Conservation (phyloP, 768 basidiomycete genomes). For the Boletus rubroflammeus region DNA sequence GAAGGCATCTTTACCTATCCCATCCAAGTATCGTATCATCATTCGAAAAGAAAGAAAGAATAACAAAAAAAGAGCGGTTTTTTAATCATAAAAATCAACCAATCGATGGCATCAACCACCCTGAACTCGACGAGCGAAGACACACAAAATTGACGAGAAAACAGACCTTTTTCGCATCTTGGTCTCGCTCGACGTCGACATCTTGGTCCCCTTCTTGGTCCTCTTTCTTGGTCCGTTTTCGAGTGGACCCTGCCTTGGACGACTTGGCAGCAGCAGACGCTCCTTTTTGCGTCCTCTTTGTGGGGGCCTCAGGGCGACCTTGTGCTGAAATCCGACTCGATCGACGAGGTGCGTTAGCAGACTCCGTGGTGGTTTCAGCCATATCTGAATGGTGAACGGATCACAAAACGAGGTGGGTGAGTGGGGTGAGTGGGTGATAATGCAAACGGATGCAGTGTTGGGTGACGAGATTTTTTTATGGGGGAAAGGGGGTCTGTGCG, state of each 20-base stretch:
- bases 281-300: slow-evolving; percentile 15
- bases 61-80: neutral
- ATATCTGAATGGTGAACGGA: neutral
- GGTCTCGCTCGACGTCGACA: slow-evolving; percentile 8
- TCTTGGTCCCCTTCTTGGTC: slow-evolving; percentile 20
- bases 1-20: slow-evolving; percentile 20
- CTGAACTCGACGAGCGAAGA: neutral
- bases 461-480: slow-evolving; percentile 10
- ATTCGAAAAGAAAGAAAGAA: neutral
- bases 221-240: slow-evolving; percentile 35
- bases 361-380: slow-evolving; percentile 8
- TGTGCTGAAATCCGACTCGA: slow-evolving; percentile 55
- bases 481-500: slow-evolving; percentile 20
- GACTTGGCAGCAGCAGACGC: slow-evolving; percentile 17
- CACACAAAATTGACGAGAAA: too few relatives aligned
- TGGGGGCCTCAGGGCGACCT: slow-evolving; percentile 35
- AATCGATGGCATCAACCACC: neutral
- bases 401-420: neutral
- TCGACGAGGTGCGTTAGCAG: slow-evolving; percentile 42
- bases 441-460: slow-evolving; percentile 2
- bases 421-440: neutral
- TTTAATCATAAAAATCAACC: neutral
- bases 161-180: slow-evolving; percentile 28
- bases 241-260: slow-evolving; percentile 32
- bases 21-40: neutral